These are phyloP conservation scores for Candida orba DNA, from an alignment of 805 yeast genomes.

Conservation along the genomic window DNA sequence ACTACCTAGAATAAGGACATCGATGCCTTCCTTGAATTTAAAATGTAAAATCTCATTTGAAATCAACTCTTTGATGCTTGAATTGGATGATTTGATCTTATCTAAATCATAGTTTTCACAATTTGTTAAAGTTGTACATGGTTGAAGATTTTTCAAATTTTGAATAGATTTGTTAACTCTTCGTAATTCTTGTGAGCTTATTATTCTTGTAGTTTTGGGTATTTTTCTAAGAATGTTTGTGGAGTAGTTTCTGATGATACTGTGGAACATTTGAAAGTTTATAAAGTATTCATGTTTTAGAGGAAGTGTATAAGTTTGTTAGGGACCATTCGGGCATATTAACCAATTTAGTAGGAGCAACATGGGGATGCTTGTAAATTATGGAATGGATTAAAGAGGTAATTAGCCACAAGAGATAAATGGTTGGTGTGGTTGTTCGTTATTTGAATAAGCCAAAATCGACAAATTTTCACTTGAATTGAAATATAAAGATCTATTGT, in stretches of 20 bases:
- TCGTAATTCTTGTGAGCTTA: conserved; percentile 12
- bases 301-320: too few species aligned
- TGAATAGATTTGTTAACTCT: conserved; percentile 6
- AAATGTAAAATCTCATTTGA: conserved; percentile 65
- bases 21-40: conserved; percentile 34
- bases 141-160: conserved; percentile 15
- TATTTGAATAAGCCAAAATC: too few species aligned
- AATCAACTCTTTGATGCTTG: conserved; percentile 30
- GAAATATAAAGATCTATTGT: too few species aligned
- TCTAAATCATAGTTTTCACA: conserved; percentile 65
- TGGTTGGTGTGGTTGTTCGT: too few species aligned
- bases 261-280: background rate
- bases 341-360: background rate
- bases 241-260: background rate
- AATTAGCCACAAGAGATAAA: too few species aligned
- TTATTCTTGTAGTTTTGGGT: conserved; percentile 11
- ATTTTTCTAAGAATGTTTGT: conserved; percentile 1
- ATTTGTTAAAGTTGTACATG: conserved; percentile 65
- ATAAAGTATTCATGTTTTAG: too few species aligned
- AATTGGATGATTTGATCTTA: conserved; percentile 26
- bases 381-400: too few species aligned
- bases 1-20: conserved; percentile 61
- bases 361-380: too few species aligned
- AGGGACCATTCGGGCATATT: too few species aligned
- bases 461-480: too few species aligned